phyloP scores from a whole-genome alignment of 441 rosid species.

The Pelargonium citronellum region DNA sequence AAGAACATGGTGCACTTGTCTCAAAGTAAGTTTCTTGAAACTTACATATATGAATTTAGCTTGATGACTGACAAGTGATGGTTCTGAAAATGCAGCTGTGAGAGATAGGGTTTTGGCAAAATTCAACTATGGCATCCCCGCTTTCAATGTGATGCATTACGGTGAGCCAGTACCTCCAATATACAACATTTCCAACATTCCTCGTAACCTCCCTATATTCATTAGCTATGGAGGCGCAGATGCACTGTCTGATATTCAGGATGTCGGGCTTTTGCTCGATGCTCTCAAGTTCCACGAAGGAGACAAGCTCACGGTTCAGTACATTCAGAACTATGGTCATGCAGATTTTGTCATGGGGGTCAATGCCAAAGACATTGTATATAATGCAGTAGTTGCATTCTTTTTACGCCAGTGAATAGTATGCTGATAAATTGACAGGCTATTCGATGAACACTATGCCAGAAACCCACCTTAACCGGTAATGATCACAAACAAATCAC shows the following conservation, averaged over 20 bases:
- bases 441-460: neutral
- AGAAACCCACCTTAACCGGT: neutral
- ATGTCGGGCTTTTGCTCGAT: constrained; percentile 54
- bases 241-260: constrained; percentile 51
- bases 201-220: constrained; percentile 58
- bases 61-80: neutral
- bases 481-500: constrained; percentile 17
- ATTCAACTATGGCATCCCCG: constrained; percentile 53
- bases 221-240: constrained; percentile 74
- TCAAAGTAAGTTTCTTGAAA: constrained; percentile 48
- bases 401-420: constrained; percentile 39
- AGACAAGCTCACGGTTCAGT: constrained; percentile 53
- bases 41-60: neutral
- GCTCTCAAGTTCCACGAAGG: constrained; percentile 57
- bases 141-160: constrained; percentile 49
- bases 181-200: constrained; percentile 75
- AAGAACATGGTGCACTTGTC: constrained; percentile 87
- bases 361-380: constrained; percentile 73
- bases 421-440: neutral
- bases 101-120: constrained; percentile 54
- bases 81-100: constrained; percentile 39
- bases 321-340: constrained; percentile 60
- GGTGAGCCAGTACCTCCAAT: constrained; percentile 50
- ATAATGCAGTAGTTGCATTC: constrained; percentile 47
- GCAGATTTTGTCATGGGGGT: constrained; percentile 83